Conservation (phyloP, 345 rosid genomes). For the Eutrema yunnanense region DNA sequence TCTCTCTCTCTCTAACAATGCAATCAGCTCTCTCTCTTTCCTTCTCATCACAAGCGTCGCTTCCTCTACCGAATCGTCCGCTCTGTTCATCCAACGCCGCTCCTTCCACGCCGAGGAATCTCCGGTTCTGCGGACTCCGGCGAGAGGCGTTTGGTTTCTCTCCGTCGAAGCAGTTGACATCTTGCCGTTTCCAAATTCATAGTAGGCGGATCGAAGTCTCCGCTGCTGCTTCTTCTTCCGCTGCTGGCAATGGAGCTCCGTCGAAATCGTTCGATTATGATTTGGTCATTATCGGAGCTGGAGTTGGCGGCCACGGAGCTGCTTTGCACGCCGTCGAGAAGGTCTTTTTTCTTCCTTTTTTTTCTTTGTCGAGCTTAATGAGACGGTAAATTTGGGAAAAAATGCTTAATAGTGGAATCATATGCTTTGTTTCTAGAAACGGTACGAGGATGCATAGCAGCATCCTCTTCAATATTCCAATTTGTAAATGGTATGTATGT, state of each 20-base stretch:
- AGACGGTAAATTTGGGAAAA: neutral
- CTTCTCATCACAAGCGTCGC: conserved; percentile 39
- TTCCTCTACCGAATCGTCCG: conserved; percentile 32
- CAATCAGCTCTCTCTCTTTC: conserved; percentile 54
- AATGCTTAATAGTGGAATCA: neutral
- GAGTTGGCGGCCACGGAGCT: conserved; percentile 98
- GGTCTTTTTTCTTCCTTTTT: conserved; percentile 21
- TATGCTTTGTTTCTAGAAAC: neutral
- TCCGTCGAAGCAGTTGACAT: conserved; percentile 7
- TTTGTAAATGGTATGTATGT: neutral
- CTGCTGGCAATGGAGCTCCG: conserved; percentile 47
- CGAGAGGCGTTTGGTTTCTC: conserved; percentile 51
- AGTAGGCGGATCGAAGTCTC: conserved; percentile 26
- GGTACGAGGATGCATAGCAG: neutral
- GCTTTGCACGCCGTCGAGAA: conserved; percentile 97
- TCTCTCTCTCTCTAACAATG: conserved; percentile 38
- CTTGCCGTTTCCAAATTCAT: conserved; percentile 6
- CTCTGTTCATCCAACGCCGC: conserved; percentile 24
- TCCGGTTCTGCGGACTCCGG: conserved; percentile 81
- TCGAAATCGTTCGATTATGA: conserved; percentile 84
- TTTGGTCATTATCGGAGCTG: conserved; percentile 88
- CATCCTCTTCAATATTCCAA: neutral
- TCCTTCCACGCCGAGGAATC: conserved; percentile 41
- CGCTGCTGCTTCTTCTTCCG: conserved; percentile 29
- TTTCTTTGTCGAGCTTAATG: neutral